phyloP scores from a whole-genome alignment of 139 green algal species.

The Ettlia oleoabundans region DNA sequence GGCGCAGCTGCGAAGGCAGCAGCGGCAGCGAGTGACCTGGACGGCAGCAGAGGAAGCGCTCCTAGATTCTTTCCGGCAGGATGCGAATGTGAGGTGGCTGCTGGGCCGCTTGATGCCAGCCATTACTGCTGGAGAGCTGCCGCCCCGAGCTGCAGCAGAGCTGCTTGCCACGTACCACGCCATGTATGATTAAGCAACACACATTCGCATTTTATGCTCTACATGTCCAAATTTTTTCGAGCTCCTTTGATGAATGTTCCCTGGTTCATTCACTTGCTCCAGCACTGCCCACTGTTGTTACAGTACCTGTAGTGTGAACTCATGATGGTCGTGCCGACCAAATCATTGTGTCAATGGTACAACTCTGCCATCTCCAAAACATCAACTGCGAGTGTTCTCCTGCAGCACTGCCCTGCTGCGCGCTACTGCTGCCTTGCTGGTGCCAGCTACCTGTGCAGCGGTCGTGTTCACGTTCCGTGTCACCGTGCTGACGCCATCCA shows the following conservation, averaged over 20 bases:
- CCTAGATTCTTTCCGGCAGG: conserved; percentile 35
- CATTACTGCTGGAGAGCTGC: conserved; percentile 32
- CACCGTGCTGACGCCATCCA: conserved; percentile 90
- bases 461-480: conserved; percentile 9
- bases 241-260: too few relatives aligned
- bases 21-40: conserved; percentile 38
- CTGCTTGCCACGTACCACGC: neutral
- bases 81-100: conserved; percentile 15
- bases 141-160: conserved; percentile 37
- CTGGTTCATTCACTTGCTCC: too few relatives aligned
- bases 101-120: conserved; percentile 34
- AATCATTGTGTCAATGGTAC: neutral
- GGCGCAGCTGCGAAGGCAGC: neutral
- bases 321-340: too few relatives aligned
- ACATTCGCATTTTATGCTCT: too few relatives aligned
- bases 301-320: too few relatives aligned
- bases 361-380: neutral
- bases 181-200: conserved; percentile 3
- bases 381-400: conserved; percentile 20
- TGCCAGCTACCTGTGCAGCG: neutral
- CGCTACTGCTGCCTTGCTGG: conserved; percentile 15
- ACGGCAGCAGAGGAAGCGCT: conserved; percentile 48
- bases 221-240: too few relatives aligned
- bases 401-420: neutral
- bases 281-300: too few relatives aligned